These are phyloP conservation scores for Zizania palustris DNA, from an alignment of 202 grass and related monocot species.

Conservation along the genomic window DNA sequence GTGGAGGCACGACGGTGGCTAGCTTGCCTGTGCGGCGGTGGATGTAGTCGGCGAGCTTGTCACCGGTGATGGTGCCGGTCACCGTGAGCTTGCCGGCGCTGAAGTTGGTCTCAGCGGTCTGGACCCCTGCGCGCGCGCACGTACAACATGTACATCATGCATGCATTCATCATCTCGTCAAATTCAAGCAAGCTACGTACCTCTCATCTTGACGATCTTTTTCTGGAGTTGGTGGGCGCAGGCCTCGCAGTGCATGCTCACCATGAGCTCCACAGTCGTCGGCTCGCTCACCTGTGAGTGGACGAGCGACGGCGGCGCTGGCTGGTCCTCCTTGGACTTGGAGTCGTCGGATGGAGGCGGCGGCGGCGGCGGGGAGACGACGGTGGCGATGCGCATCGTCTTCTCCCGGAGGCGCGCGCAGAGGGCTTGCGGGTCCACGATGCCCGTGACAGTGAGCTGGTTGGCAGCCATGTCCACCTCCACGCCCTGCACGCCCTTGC, in stretches of 20 bases:
- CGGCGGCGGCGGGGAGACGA: slow-evolving; percentile 58
- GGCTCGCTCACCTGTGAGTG: slow-evolving; percentile 51
- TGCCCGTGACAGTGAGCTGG: slow-evolving; percentile 67
- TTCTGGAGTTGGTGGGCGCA: slow-evolving; percentile 70
- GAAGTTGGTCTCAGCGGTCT: slow-evolving; percentile 49
- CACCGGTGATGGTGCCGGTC: slow-evolving; percentile 46
- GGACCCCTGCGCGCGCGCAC: slow-evolving; percentile 48
- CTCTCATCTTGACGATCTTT: slow-evolving; percentile 72
- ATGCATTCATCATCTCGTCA: no score
- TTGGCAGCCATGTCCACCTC: slow-evolving; percentile 62
- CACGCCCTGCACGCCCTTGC: slow-evolving; percentile 71
- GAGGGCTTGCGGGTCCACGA: slow-evolving; percentile 65
- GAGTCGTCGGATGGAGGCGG: background rate
- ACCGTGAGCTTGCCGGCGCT: slow-evolving; percentile 55
- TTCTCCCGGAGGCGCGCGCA: slow-evolving; percentile 59
- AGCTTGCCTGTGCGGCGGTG: slow-evolving; percentile 67
- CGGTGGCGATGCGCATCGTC: slow-evolving; percentile 54
- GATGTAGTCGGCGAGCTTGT: slow-evolving; percentile 64
- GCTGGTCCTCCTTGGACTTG: background rate
- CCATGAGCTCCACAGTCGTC: slow-evolving; percentile 62
- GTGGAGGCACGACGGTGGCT: slow-evolving; percentile 50
- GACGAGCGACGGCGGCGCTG: slow-evolving; percentile 37
- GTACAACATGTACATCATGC: no score
- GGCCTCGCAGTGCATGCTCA: slow-evolving; percentile 94
- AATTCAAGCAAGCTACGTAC: slow-evolving; percentile 13